Evolutionary conservation across 164 flowering plant genomes (phyloP).

Genomic region (Euptelea pleiosperma): DNA sequence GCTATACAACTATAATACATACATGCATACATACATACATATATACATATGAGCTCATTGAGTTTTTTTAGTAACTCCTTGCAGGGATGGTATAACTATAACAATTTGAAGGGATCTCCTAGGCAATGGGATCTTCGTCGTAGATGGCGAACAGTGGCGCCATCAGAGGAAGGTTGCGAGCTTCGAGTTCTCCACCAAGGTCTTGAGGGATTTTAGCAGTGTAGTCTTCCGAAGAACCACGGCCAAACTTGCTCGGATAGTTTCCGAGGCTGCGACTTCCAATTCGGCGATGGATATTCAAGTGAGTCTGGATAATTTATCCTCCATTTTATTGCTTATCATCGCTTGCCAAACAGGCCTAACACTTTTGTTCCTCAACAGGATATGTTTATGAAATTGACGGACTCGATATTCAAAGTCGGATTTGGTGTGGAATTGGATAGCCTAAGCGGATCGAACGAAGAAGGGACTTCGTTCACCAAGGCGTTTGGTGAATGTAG

Average conservation of each 20-base stretch:
- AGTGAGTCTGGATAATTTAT: constrained; percentile 21
- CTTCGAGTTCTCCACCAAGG: constrained; percentile 52
- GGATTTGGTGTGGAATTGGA: constrained; percentile 63
- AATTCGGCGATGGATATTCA: constrained; percentile 35
- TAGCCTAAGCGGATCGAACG: constrained; percentile 47
- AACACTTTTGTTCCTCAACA: constrained; percentile 12
- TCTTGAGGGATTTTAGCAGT: too few relatives aligned
- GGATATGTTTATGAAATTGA: constrained; percentile 60
- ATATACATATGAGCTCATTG: too few relatives aligned
- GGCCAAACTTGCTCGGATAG: constrained; percentile 33
- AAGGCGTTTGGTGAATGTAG: constrained; percentile 50
- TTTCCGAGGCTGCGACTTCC: constrained; percentile 34
- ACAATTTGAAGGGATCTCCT: constrained; percentile 33
- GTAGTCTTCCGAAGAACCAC: constrained; percentile 35
- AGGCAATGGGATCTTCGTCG: constrained; percentile 56
- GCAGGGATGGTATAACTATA: constrained; percentile 38
- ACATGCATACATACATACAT: too few relatives aligned
- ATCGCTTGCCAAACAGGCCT: not conserved
- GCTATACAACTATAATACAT: too few relatives aligned
- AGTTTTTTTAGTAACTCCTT: too few relatives aligned
- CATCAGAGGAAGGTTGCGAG: constrained; percentile 49
- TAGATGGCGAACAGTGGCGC: constrained; percentile 59
- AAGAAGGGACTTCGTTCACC: constrained; percentile 35
- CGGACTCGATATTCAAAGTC: constrained; percentile 69
- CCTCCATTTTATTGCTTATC: not conserved